Percentiles rank a stretch among this genome's conserved stretches.
Conservation (phyloP, 106 monocot species). For the Phalaenopsis equestris region DNA sequence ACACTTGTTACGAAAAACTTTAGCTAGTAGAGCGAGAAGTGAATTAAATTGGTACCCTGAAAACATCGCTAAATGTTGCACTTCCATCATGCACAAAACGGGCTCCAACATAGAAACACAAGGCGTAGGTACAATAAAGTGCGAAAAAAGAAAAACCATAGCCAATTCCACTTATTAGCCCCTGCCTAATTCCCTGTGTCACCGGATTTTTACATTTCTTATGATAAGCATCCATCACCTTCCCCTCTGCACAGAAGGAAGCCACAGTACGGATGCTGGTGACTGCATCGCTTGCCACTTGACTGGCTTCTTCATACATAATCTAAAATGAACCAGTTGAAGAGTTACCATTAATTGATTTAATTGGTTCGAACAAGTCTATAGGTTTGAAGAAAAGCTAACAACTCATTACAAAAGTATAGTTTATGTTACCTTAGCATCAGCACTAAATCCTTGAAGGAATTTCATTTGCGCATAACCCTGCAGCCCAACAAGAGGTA, state of each 20-base stretch:
- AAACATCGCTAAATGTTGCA: conserved; percentile 38
- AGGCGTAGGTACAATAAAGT: conserved; percentile 40
- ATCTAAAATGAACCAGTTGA: conserved; percentile 14
- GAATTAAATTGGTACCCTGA: conserved; percentile 26
- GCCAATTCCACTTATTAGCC: conserved; percentile 33
- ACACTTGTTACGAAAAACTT: not conserved
- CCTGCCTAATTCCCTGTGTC: conserved; percentile 36
- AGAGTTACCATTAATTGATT: not conserved
- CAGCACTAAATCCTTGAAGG: conserved; percentile 53
- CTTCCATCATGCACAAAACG: conserved; percentile 31
- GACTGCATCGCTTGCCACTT: conserved; percentile 60
- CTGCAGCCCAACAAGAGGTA: conserved; percentile 55
- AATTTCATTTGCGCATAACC: conserved; percentile 70
- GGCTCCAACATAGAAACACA: conserved; percentile 58
- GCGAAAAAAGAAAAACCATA: conserved; percentile 44
- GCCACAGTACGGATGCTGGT: conserved; percentile 52
- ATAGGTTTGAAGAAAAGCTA: not conserved
- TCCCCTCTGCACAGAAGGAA: conserved; percentile 53
- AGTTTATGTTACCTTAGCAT: conserved; percentile 52
- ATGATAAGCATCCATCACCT: conserved; percentile 37
- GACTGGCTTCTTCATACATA: conserved; percentile 56
- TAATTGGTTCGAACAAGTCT: not conserved
- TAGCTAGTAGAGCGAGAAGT: not conserved
- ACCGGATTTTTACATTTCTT: conserved; percentile 37
- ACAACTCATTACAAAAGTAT: no score